Conservation (phyloP, 2,329 filamentous ascomycete genomes). For the Exophiala aquamarina region DNA sequence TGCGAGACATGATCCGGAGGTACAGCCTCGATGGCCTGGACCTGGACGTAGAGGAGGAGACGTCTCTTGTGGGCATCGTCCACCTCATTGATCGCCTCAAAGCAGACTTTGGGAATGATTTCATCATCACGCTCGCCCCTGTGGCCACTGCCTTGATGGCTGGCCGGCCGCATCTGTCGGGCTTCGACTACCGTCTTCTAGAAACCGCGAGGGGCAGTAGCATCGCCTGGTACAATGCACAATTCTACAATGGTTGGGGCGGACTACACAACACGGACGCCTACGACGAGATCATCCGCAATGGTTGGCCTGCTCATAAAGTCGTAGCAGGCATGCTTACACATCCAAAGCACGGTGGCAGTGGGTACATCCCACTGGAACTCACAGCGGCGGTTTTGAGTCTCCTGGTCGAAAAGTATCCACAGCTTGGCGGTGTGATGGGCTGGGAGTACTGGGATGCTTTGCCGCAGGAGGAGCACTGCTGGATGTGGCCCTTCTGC, state of each 20-base stretch:
- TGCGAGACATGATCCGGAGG: slow-evolving; percentile 63
- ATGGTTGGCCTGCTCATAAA: slow-evolving; percentile 70
- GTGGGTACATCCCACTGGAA: slow-evolving; percentile 62
- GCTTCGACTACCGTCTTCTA: slow-evolving; percentile 76
- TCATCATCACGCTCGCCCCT: slow-evolving; percentile 74
- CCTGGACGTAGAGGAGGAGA: slow-evolving; percentile 76
- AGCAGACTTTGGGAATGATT: slow-evolving; percentile 41
- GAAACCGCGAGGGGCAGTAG: slow-evolving; percentile 65
- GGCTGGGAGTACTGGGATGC: slow-evolving; percentile 96
- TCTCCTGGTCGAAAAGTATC: slow-evolving; percentile 59
- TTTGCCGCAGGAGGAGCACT: slow-evolving; percentile 59
- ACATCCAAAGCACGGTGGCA: slow-evolving; percentile 68
- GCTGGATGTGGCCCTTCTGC: slow-evolving; percentile 76
- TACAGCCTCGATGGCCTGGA: slow-evolving; percentile 69
- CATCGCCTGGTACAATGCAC: slow-evolving; percentile 84
- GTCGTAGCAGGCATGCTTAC: slow-evolving; percentile 82
- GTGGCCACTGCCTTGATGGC: slow-evolving; percentile 72
- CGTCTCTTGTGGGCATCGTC: slow-evolving; percentile 66
- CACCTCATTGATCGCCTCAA: slow-evolving; percentile 67
- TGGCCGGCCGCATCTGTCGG: slow-evolving; percentile 64
- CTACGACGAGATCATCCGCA: slow-evolving; percentile 43
- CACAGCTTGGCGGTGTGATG: slow-evolving; percentile 81
- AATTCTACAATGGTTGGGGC: slow-evolving; percentile 93
- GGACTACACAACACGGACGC: slow-evolving; percentile 54
- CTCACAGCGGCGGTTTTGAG: slow-evolving; percentile 58